A percentile compares a stretch with the other conserved stretches of the same genome.
These are phyloP conservation scores for Monascus ruber DNA, from an alignment of 2,329 filamentous ascomycete species.

Conservation along the genomic window DNA sequence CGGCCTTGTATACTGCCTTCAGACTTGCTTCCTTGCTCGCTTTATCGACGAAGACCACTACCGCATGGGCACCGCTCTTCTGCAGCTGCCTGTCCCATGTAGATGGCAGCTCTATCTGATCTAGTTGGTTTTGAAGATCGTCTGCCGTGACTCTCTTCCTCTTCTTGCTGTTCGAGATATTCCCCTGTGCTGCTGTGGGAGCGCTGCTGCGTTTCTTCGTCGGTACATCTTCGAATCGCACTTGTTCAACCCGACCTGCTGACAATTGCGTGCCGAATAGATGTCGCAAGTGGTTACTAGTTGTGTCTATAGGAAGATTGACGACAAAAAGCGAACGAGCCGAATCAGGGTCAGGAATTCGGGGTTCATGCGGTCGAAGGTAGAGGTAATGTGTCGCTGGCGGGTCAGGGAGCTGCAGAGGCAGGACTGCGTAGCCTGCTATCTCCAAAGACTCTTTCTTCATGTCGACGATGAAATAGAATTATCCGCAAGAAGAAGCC, in stretches of 20 bases:
- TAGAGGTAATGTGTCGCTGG: conserved; percentile 72
- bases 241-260: conserved; percentile 64
- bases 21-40: conserved; percentile 64
- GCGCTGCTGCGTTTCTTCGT: conserved; percentile 24
- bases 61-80: conserved; percentile 63
- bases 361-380: conserved; percentile 70
- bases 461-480: conserved; percentile 16
- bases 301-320: conserved; percentile 78
- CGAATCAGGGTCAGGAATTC: conserved; percentile 61
- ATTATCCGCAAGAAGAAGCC: neutral
- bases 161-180: conserved; percentile 35
- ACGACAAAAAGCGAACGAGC: conserved; percentile 77
- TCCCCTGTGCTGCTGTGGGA: conserved; percentile 11
- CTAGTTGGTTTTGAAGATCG: conserved; percentile 44
- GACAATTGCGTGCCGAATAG: conserved; percentile 66
- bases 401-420: conserved; percentile 54
- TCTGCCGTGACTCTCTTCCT: conserved; percentile 43
- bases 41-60: conserved; percentile 74
- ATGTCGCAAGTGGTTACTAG: conserved; percentile 61
- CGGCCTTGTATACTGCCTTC: conserved; percentile 58
- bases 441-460: conserved; percentile 29
- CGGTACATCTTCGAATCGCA: conserved; percentile 54
- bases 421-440: conserved; percentile 57
- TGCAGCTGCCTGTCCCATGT: conserved; percentile 64
- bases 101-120: conserved; percentile 52